phyloP scores from a whole-genome alignment of 306 rosid genomes.

The Prinsepia uniflora region DNA sequence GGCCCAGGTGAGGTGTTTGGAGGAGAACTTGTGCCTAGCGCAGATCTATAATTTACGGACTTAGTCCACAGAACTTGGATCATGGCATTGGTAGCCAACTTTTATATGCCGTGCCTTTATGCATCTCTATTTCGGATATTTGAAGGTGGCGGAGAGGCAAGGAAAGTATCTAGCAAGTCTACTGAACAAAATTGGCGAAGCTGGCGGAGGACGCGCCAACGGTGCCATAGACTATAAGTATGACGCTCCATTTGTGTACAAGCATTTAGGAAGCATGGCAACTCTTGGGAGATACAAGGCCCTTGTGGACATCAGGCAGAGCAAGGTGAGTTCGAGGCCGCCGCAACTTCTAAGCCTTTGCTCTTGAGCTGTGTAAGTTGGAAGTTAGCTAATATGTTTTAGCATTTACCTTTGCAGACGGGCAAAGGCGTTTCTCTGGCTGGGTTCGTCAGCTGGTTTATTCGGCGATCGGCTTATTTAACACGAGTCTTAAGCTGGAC shows the following conservation, averaged over 20 bases:
- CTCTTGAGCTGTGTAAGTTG: conserved; percentile 3
- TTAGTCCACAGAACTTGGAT: neutral
- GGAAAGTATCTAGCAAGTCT: conserved; percentile 69
- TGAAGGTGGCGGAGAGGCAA: conserved; percentile 94
- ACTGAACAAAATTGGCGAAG: conserved; percentile 67
- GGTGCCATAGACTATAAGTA: conserved; percentile 42
- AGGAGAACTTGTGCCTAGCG: no score
- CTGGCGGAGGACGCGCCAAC: conserved; percentile 67
- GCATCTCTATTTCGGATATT: conserved; percentile 16
- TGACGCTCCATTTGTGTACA: conserved; percentile 77
- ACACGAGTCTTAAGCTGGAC: conserved; percentile 96
- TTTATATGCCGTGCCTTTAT: no score
- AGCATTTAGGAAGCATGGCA: conserved; percentile 97
- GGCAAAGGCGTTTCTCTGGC: conserved; percentile 75
- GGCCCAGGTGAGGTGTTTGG: conserved; percentile 56
- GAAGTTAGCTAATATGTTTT: conserved; percentile 11
- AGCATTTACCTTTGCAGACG: conserved; percentile 43
- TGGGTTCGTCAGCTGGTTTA: conserved; percentile 81
- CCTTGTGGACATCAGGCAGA: conserved; percentile 93
- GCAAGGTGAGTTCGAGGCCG: conserved; percentile 51
- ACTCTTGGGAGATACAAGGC: conserved; percentile 88
- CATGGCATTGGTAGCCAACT: neutral
- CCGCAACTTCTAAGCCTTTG: neutral
- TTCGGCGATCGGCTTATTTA: conserved; percentile 86
- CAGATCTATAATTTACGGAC: neutral